These are phyloP conservation scores for Thelonectria discophora DNA, from an alignment of 2,329 filamentous ascomycete species.

Conservation along the genomic window DNA sequence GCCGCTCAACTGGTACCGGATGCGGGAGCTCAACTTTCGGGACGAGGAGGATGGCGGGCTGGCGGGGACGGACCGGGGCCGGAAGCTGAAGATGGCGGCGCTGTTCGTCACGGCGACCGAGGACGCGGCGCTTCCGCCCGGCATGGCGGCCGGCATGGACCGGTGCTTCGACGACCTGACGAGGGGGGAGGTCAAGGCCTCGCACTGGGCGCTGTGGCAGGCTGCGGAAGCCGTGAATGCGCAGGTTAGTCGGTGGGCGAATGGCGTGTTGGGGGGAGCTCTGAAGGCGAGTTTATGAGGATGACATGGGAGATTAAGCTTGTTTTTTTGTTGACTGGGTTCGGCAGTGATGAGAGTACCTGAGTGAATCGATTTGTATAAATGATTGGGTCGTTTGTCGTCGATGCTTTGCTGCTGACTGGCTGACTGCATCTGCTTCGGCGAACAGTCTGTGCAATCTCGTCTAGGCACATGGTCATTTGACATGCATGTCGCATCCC, in stretches of 20 bases:
- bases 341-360: too few species aligned
- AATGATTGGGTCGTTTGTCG: too few species aligned
- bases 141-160: conserved; percentile 77
- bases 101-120: conserved; percentile 78
- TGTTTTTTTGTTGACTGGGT: too few species aligned
- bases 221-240: conserved; percentile 74
- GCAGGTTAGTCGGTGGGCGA: conserved; percentile 73
- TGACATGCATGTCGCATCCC: conserved; percentile 3
- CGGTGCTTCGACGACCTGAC: conserved; percentile 71
- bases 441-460: background rate
- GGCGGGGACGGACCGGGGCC: conserved; percentile 54
- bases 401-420: background rate
- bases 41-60: conserved; percentile 75
- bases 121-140: conserved; percentile 77
- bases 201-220: conserved; percentile 88
- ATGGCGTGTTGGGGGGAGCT: conserved; percentile 51
- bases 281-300: conserved; percentile 43
- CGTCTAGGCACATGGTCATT: background rate
- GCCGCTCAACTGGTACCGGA: conserved; percentile 90
- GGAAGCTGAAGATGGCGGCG: conserved; percentile 67
- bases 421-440: too few species aligned
- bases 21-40: conserved; percentile 74
- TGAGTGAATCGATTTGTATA: too few species aligned
- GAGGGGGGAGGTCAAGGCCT: conserved; percentile 69
- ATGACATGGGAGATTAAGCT: conserved; percentile 2